Evolutionary conservation across 768 basidiomycete genomes (phyloP).

Genomic region (Rhodotorula sphaerocarpa): DNA sequence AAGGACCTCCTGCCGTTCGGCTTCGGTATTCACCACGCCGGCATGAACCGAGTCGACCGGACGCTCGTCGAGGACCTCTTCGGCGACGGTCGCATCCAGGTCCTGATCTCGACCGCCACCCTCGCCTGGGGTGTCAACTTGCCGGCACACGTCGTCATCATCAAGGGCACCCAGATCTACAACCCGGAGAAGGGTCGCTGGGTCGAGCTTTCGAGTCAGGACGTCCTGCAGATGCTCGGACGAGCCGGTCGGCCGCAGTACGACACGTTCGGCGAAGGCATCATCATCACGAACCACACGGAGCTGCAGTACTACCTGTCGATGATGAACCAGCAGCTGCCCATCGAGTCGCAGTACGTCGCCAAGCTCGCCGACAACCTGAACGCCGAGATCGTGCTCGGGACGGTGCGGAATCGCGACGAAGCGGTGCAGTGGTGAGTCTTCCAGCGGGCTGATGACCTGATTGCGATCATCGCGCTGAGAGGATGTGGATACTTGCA

Average conservation of each 20-base stretch:
- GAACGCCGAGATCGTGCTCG: slow-evolving; percentile 93
- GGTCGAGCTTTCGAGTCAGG: slow-evolving; percentile 90
- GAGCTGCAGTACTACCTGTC: slow-evolving; percentile 96
- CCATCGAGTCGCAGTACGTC: slow-evolving; percentile 93
- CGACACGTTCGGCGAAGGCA: slow-evolving; percentile 93
- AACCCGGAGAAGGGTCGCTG: slow-evolving; percentile 97
- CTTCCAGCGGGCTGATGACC: slow-evolving; percentile 49
- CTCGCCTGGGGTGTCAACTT: slow-evolving; percentile 99
- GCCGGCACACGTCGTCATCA: slow-evolving; percentile 94
- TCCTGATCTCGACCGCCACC: slow-evolving; percentile 92
- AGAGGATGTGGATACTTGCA: too few species aligned
- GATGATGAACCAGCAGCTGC: slow-evolving; percentile 90
- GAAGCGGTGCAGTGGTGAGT: slow-evolving; percentile 97
- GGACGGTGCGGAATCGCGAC: slow-evolving; percentile 86
- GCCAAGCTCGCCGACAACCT: slow-evolving; percentile 85
- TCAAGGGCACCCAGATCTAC: slow-evolving; percentile 99
- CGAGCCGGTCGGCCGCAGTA: slow-evolving; percentile 95
- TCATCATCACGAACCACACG: slow-evolving; percentile 95
- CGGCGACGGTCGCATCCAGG: slow-evolving; percentile 80
- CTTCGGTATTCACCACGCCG: slow-evolving; percentile 95
- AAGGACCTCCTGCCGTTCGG: slow-evolving; percentile 89
- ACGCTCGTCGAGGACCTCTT: slow-evolving; percentile 89
- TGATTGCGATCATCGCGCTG: slow-evolving; percentile 41
- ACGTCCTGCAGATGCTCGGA: slow-evolving; percentile 97
- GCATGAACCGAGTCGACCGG: slow-evolving; percentile 86